Conservation (phyloP, 352 stramenopile genomes). For the Phytopythium boreale region DNA sequence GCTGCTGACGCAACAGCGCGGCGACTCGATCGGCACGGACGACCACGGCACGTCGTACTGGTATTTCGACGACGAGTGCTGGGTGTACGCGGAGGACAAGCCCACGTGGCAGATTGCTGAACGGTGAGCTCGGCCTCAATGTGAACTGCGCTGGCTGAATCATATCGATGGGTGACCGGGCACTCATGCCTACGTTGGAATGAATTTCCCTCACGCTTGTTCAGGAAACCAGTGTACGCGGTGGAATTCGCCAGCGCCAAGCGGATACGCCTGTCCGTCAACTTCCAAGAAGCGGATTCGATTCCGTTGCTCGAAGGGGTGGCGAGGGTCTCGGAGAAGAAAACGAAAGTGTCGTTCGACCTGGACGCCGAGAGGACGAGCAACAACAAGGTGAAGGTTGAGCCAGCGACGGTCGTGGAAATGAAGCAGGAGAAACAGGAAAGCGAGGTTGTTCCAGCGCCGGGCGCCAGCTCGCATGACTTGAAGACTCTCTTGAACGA, state of each 20-base stretch:
- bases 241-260: slow-evolving; percentile 77
- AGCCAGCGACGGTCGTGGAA: background rate
- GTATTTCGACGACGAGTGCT: slow-evolving; percentile 85
- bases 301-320: background rate
- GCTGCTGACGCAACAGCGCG: slow-evolving; percentile 32
- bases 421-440: background rate
- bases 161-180: background rate
- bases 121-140: slow-evolving; percentile 17
- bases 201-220: background rate
- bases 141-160: background rate
- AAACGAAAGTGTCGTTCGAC: slow-evolving; percentile 14
- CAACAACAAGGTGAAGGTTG: background rate
- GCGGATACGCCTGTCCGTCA: slow-evolving; percentile 74
- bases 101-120: slow-evolving; percentile 53
- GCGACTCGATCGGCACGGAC: slow-evolving; percentile 66
- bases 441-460: background rate
- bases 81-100: slow-evolving; percentile 81
- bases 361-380: background rate
- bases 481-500: slow-evolving; percentile 1
- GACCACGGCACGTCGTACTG: slow-evolving; percentile 76
- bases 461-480: background rate
- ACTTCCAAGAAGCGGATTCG: slow-evolving; percentile 38
- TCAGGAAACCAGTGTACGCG: slow-evolving; percentile 43
- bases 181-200: background rate
- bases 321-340: background rate